A percentile compares a stretch with the other conserved stretches of the same genome.
Conservation (phyloP, 805 yeast genomes). For the Maudiozyma saulgeensis region DNA sequence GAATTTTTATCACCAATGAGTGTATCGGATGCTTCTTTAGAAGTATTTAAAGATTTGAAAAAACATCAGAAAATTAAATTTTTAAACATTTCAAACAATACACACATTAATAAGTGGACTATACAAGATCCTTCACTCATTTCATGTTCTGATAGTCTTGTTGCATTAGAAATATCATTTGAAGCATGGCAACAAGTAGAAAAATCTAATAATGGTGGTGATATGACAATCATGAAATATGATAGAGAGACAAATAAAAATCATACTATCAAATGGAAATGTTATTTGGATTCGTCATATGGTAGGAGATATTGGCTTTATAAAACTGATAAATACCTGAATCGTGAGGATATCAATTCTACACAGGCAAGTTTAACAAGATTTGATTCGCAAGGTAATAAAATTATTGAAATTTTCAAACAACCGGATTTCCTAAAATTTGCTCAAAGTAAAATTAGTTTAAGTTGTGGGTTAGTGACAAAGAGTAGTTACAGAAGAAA, state of each 20-base stretch:
- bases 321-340: constrained; percentile 31
- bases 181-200: constrained; percentile 33
- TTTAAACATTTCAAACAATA: constrained; percentile 59
- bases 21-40: constrained; percentile 7
- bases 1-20: constrained; percentile 27
- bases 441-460: constrained; percentile 33
- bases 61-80: constrained; percentile 36
- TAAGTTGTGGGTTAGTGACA: constrained; percentile 29
- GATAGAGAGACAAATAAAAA: constrained; percentile 10
- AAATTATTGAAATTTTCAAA: constrained; percentile 35
- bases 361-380: constrained; percentile 35
- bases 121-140: constrained; percentile 40
- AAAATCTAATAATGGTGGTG: constrained; percentile 20
- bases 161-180: constrained; percentile 59
- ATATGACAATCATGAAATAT: constrained; percentile 15
- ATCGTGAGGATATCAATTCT: constrained; percentile 27
- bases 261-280: constrained; percentile 24
- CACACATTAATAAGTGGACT: constrained; percentile 50
- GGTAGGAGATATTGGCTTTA: constrained; percentile 82
- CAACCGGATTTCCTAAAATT: constrained; percentile 33
- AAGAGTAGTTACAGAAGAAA: constrained; percentile 22
- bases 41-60: constrained; percentile 8
- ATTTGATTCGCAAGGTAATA: constrained; percentile 60
- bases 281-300: constrained; percentile 30
- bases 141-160: constrained; percentile 39